Conservation (phyloP, 2,329 filamentous ascomycete species). For the Verticillium albo-atrum region DNA sequence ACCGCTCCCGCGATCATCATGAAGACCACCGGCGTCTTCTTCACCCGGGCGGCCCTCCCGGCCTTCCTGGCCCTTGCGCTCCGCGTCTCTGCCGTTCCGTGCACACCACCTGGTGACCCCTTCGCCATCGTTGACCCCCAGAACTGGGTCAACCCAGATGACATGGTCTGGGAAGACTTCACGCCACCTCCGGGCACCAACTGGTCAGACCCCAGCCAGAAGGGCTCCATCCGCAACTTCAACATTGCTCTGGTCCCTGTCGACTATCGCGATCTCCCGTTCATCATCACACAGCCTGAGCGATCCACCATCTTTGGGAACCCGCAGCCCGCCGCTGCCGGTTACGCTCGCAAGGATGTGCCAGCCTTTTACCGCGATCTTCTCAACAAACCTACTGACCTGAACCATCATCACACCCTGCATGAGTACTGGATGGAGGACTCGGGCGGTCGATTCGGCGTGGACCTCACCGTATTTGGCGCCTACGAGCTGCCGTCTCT, state of each 20-base stretch:
- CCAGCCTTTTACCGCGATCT: conserved; percentile 46
- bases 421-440: conserved; percentile 57
- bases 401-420: conserved; percentile 47
- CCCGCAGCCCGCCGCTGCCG: conserved; percentile 32
- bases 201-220: conserved; percentile 39
- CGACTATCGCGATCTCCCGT: conserved; percentile 45
- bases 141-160: conserved; percentile 47
- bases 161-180: conserved; percentile 50
- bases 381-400: conserved; percentile 41
- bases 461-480: conserved; percentile 48
- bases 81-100: background rate
- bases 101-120: conserved; percentile 24
- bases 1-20: background rate
- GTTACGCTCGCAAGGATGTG: conserved; percentile 34
- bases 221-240: conserved; percentile 45
- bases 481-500: conserved; percentile 42
- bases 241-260: conserved; percentile 50
- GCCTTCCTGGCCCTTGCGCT: conserved; percentile 6
- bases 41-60: background rate
- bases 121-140: conserved; percentile 47
- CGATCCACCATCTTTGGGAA: conserved; percentile 47
- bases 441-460: conserved; percentile 45
- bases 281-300: conserved; percentile 40
- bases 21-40: background rate
- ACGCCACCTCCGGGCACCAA: conserved; percentile 39